Evolutionary conservation across 2,329 filamentous ascomycete species (phyloP), one percentile per base, ranked within the genome.

Genomic region (Acephala macrosclerotiorum): DNA sequence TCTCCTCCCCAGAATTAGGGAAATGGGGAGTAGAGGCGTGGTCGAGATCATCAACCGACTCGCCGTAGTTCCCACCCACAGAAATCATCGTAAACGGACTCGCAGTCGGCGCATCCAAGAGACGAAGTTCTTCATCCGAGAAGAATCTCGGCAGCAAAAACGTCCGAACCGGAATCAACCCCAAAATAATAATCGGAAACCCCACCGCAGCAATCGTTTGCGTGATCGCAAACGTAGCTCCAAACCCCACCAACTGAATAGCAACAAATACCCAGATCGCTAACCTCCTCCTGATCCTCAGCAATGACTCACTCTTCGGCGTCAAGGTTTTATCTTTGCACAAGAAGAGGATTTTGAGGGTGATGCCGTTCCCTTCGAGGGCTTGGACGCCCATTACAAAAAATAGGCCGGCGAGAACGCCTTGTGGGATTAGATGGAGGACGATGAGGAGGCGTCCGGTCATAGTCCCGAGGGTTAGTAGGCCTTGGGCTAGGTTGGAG

Each of bases 371-470:
- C 26, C 80, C 89, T 74, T 89, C 85, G 36, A 95, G 86, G 2
- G 91, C 91, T 79, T 94, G 90, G 66, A 92, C 84, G 49, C 91
- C 92, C 92, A 95, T 94, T 75, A 93, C 86, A 79, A 94, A 94
- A 82, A 95, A 95, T 29, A 95, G 84, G 0, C 92, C 92, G 0
- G 91, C 92, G 63, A 95, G 85, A 1, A 94, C 91, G 66, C 89
- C 91, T 74, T 94, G 91, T 0, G 92, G 92, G 70, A 95, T 92
- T 11, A 93, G 84, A 73, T 93, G 89, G 11, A 95, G 81, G 18
- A 94, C 91, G 22, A 89, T 80, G 1, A 95, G 85, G 1, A 95
- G 81, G 0, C 92, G 92, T 0, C 89, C 89, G 0, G 88, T 86
- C 91, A 94, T 94, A 65, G 92, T 93, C 53, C 90, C 90, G 4